Evolutionary conservation across 2,329 filamentous ascomycete genomes (phyloP).

Genomic region (Aspergillus pseudoviridinutans): DNA sequence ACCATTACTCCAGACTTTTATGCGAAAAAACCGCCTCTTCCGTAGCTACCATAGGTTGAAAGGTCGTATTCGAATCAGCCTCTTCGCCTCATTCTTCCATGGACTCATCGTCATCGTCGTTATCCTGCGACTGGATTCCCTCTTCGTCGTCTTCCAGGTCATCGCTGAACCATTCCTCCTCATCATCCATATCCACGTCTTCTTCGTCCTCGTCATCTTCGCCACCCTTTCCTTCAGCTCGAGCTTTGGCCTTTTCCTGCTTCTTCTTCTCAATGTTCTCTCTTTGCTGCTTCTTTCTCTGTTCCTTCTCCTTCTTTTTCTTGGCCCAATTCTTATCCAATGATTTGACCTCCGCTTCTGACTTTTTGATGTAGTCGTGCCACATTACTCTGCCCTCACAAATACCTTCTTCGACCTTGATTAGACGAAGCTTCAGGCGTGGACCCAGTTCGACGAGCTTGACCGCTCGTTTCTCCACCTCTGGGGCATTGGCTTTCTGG

Average conservation of each 20-base stretch:
- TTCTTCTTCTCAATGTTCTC: constrained; percentile 88
- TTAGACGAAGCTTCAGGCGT: constrained; percentile 79
- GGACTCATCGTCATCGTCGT: constrained; percentile 35
- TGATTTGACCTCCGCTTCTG: constrained; percentile 68
- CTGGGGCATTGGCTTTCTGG: constrained; percentile 42
- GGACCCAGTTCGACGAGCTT: constrained; percentile 91
- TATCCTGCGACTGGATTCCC: constrained; percentile 33
- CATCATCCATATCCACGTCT: constrained; percentile 51
- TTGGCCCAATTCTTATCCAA: constrained; percentile 81
- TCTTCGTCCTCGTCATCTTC: constrained; percentile 47
- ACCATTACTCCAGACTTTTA: background rate
- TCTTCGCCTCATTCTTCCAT: constrained; percentile 39
- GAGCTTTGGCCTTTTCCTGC: constrained; percentile 55
- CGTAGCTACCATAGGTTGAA: background rate
- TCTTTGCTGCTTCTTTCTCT: constrained; percentile 74
- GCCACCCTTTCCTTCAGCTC: constrained; percentile 38
- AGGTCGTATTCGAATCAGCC: background rate
- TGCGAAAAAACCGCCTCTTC: background rate
- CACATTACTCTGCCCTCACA: constrained; percentile 91
- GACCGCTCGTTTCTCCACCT: constrained; percentile 79
- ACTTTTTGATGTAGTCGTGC: constrained; percentile 93
- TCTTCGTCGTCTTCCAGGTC: constrained; percentile 45
- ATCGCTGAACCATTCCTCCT: constrained; percentile 52
- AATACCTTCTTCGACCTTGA: constrained; percentile 93
- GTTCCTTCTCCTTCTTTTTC: constrained; percentile 74